Evolutionary conservation across 169 alveolate species (phyloP).

Genomic region (Eimeria acervulina): DNA sequence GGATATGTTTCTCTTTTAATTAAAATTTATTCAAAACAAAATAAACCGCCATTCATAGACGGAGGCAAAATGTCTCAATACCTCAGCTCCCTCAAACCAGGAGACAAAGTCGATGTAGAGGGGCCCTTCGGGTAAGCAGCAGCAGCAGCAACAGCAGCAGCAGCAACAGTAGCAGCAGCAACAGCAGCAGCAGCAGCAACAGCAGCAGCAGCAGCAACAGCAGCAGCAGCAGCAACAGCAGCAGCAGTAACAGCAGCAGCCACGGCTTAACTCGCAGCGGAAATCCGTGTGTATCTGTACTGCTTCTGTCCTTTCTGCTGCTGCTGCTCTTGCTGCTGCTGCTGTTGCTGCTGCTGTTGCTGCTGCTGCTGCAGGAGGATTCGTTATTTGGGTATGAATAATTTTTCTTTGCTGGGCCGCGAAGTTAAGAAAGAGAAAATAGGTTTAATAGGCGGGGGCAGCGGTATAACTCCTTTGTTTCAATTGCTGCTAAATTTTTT

Average conservation of each 20-base stretch:
- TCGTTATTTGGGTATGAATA: constrained; percentile 84
- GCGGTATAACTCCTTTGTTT: constrained; percentile 90
- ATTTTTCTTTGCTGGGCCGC: constrained; percentile 55
- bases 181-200: background rate
- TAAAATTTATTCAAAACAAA: constrained; percentile 87
- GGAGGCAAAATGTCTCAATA: constrained; percentile 92
- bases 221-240: background rate
- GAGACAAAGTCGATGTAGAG: constrained; percentile 86
- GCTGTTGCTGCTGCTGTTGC: no score
- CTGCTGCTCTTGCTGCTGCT: constrained; percentile 6
- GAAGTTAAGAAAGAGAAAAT: constrained; percentile 71
- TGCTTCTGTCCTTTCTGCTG: background rate
- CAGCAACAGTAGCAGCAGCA: no score
- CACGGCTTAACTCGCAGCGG: no score
- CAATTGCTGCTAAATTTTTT: constrained; percentile 86
- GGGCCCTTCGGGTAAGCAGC: constrained; percentile 89
- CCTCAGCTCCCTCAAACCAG: constrained; percentile 85
- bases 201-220: background rate
- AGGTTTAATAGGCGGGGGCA: constrained; percentile 91
- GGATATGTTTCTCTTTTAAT: constrained; percentile 88
- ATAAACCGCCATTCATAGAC: constrained; percentile 86
- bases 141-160: background rate
- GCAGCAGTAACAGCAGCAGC: no score
- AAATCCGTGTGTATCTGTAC: background rate
- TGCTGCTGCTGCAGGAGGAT: constrained; percentile 52